Conservation (phyloP, 495 filamentous ascomycete species). For the Penicillium flavigenum region DNA sequence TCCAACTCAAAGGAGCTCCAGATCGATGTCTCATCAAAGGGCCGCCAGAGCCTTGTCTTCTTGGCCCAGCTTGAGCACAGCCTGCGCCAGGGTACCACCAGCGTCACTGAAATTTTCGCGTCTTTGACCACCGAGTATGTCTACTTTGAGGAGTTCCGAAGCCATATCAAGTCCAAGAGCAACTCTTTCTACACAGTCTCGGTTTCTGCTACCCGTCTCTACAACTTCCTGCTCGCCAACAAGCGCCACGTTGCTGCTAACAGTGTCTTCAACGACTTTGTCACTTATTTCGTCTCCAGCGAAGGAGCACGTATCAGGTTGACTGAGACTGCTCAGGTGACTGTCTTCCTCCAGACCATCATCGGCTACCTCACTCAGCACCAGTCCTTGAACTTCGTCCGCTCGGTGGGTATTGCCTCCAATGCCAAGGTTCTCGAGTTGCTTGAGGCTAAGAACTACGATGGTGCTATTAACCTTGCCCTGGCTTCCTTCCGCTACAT, state of each 20-base stretch:
- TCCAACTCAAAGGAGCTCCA: constrained; percentile 22
- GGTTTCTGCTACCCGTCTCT: constrained; percentile 30
- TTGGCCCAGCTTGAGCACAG: constrained; percentile 42
- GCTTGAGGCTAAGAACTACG: constrained; percentile 27
- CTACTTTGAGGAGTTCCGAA: constrained; percentile 42
- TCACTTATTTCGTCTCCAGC: constrained; percentile 32
- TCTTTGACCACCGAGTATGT: constrained; percentile 37
- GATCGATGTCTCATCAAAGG: constrained; percentile 29
- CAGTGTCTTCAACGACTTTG: constrained; percentile 26
- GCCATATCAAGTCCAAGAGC: constrained; percentile 27
- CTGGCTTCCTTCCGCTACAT: constrained; percentile 34
- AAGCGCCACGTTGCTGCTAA: constrained; percentile 23
- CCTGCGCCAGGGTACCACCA: constrained; percentile 26
- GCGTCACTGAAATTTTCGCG: constrained; percentile 39
- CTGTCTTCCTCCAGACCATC: constrained; percentile 31
- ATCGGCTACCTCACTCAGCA: constrained; percentile 35
- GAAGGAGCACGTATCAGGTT: constrained; percentile 35
- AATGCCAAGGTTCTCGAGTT: constrained; percentile 32
- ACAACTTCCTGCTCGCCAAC: constrained; percentile 31
- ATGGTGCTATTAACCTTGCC: constrained; percentile 32
- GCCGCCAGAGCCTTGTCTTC: constrained; percentile 39
- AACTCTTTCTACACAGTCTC: constrained; percentile 32
- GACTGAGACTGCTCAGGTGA: constrained; percentile 26
- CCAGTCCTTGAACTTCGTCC: constrained; percentile 36
- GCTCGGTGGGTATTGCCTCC: constrained; percentile 40